Evolutionary conservation across 345 rosid species (phyloP).

Genomic region (Acer campestre): DNA sequence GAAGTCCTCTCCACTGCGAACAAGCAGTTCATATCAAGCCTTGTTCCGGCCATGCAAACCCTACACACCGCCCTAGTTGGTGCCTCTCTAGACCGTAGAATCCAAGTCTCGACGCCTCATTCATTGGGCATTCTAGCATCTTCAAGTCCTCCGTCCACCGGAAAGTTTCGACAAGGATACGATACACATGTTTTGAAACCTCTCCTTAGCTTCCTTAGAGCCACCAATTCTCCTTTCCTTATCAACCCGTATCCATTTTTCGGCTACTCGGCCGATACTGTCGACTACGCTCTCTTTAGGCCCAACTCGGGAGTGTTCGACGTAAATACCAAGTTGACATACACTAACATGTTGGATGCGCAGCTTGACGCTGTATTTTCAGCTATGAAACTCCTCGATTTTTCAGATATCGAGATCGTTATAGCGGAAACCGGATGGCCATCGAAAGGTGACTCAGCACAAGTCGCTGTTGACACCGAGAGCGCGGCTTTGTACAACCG

Average conservation of each 20-base stretch:
- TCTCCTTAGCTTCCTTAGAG: constrained; percentile 67
- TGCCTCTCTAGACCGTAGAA: constrained; percentile 56
- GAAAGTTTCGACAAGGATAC: constrained; percentile 67
- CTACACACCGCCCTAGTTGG: constrained; percentile 69
- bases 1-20: constrained; percentile 66
- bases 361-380: constrained; percentile 86
- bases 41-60: constrained; percentile 75
- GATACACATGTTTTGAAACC: constrained; percentile 67
- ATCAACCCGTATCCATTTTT: constrained; percentile 90
- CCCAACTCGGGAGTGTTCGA: constrained; percentile 66
- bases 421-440: constrained; percentile 97
- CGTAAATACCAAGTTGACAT: constrained; percentile 41
- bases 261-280: constrained; percentile 60
- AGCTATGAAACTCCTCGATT: constrained; percentile 70
- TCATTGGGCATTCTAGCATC: constrained; percentile 67
- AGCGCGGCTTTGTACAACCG: constrained; percentile 68
- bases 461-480: constrained; percentile 53
- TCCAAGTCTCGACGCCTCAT: constrained; percentile 82
- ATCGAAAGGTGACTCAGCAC: constrained; percentile 59
- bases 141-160: constrained; percentile 76
- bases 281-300: constrained; percentile 75
- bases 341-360: constrained; percentile 88
- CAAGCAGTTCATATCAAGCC: constrained; percentile 42
- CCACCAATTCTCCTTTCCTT: constrained; percentile 67
- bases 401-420: constrained; percentile 68